Conservation (phyloP, 2,329 filamentous ascomycete genomes). For the Hypoxylon rubiginosum region DNA sequence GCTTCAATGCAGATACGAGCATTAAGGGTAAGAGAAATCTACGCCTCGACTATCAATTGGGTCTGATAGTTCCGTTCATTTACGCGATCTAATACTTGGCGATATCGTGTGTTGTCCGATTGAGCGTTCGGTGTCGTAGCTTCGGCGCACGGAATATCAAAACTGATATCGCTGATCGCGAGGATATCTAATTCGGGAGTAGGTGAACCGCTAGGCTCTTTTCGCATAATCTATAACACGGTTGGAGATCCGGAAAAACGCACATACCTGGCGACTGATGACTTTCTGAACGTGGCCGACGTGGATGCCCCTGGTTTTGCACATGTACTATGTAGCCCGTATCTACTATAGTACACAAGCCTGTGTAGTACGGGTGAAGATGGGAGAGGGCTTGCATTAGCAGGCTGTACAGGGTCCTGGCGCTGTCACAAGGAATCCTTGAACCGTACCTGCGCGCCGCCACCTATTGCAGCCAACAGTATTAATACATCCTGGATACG, state of each 20-base stretch:
- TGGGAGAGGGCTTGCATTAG: slow-evolving; percentile 31
- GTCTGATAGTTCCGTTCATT: not conserved
- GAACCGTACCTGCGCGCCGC: slow-evolving; percentile 18
- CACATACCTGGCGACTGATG: slow-evolving; percentile 18
- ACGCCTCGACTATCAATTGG: slow-evolving; percentile 15
- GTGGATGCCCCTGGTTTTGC: slow-evolving; percentile 20
- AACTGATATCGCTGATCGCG: slow-evolving; percentile 18
- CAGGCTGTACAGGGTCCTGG: slow-evolving; percentile 10
- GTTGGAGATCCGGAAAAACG: slow-evolving; percentile 34
- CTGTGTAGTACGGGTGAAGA: slow-evolving; percentile 17
- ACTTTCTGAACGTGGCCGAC: slow-evolving; percentile 26
- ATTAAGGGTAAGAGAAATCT: slow-evolving; percentile 1
- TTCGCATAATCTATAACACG: slow-evolving; percentile 27
- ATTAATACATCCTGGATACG: slow-evolving; percentile 32
- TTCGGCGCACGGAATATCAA: slow-evolving; percentile 8
- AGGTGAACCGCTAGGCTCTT: slow-evolving; percentile 27
- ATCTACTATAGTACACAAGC: too few relatives aligned
- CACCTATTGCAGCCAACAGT: slow-evolving; percentile 26
- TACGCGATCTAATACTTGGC: slow-evolving; percentile 9
- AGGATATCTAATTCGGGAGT: slow-evolving; percentile 34
- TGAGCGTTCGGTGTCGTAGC: not conserved
- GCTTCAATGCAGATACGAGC: slow-evolving; percentile 37
- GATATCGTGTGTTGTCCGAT: slow-evolving; percentile 12
- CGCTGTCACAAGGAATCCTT: slow-evolving; percentile 30
- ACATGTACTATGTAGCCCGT: slow-evolving; percentile 19